Evolutionary conservation across 2,329 filamentous ascomycete genomes (phyloP).

Genomic region (Ilyonectria mors-panacis): DNA sequence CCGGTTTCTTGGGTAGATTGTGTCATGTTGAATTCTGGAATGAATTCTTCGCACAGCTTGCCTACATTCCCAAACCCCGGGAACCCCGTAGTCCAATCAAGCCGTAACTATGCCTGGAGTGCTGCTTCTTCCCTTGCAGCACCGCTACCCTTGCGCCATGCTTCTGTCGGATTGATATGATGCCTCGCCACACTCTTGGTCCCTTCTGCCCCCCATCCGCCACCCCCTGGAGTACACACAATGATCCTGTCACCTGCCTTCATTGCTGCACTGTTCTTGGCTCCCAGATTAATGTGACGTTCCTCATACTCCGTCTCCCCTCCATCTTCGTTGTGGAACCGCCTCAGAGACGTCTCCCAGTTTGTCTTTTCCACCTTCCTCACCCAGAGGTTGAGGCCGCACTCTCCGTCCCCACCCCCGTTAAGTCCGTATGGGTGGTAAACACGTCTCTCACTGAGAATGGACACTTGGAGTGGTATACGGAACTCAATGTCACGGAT

Average conservation of each 20-base stretch:
- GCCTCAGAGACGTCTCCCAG: constrained; percentile 61
- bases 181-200: constrained; percentile 66
- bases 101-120: constrained; percentile 64
- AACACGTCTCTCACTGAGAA: constrained; percentile 83
- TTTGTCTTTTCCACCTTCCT: constrained; percentile 75
- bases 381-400: constrained; percentile 91
- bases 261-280: constrained; percentile 86
- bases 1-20: background rate
- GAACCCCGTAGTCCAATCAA: background rate
- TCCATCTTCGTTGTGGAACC: constrained; percentile 53
- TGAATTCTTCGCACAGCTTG: constrained; percentile 20
- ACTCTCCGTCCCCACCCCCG: constrained; percentile 83
- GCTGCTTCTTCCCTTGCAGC: constrained; percentile 70
- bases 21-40: background rate
- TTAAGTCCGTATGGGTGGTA: constrained; percentile 80
- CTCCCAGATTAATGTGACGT: constrained; percentile 79
- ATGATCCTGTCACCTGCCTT: constrained; percentile 83
- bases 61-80: background rate
- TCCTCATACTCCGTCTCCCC: constrained; percentile 66
- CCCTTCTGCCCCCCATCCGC: constrained; percentile 79
- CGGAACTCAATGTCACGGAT: constrained; percentile 85
- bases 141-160: constrained; percentile 71
- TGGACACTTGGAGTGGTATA: constrained; percentile 82
- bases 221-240: constrained; percentile 83
- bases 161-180: constrained; percentile 67